phyloP scores from a whole-genome alignment of 768 basidiomycete genomes.

The Kwoniella europaea region DNA sequence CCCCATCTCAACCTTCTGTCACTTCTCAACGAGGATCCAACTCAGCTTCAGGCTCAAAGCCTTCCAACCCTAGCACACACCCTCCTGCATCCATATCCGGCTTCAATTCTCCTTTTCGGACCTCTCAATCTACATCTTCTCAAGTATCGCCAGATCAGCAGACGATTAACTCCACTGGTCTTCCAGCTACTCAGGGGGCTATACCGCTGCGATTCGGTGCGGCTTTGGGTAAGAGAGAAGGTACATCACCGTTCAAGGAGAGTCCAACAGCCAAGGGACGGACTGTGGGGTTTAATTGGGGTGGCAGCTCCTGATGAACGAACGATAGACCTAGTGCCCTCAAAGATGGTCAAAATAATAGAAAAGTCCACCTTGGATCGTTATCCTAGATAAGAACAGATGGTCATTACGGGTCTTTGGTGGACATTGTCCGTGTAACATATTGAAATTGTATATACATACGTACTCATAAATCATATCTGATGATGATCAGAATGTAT shows the following conservation, averaged over 20 bases:
- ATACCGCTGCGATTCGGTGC: constrained; percentile 16
- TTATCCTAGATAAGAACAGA: not conserved
- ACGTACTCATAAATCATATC: not conserved
- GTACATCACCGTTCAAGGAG: not conserved
- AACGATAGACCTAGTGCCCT: not conserved
- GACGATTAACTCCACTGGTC: not conserved
- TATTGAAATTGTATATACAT: not conserved
- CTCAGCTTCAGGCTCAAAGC: not conserved
- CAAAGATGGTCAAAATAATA: too few species aligned
- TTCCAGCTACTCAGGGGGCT: not conserved
- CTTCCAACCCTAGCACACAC: not conserved
- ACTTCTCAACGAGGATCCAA: not conserved
- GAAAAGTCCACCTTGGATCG: too few species aligned
- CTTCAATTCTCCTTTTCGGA: not conserved
- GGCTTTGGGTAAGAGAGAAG: constrained; percentile 1
- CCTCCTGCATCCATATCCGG: not conserved
- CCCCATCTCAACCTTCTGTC: constrained; percentile 4
- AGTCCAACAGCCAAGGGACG: not conserved
- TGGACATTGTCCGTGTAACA: not conserved
- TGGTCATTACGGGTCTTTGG: not conserved
- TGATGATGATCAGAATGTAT: not conserved
- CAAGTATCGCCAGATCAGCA: not conserved
- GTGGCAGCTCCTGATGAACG: not conserved
- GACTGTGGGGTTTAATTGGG: constrained; percentile 27
- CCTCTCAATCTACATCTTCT: not conserved